A percentile compares a stretch with the other conserved stretches of the same genome.
phyloP scores from a whole-genome alignment of 345 rosid species.

The Diplotaxis tenuifolia region DNA sequence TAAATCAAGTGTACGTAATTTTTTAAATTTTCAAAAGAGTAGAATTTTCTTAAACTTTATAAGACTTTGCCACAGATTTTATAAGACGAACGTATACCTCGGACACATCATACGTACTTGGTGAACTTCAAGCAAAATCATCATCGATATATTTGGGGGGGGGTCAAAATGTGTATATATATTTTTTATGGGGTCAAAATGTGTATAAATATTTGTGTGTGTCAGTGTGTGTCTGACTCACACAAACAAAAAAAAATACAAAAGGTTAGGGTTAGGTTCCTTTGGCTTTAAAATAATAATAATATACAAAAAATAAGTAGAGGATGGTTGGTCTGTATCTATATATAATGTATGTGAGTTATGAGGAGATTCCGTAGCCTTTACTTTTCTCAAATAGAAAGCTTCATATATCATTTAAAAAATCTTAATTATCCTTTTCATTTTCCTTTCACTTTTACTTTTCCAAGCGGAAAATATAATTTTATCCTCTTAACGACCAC shows the following conservation, averaged over 20 bases:
- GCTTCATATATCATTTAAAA: slow-evolving; percentile 17
- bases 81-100: slow-evolving; percentile 9
- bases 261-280: slow-evolving; percentile 25
- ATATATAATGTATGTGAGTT: not conserved
- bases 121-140: slow-evolving; percentile 12
- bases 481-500: slow-evolving; percentile 28
- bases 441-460: not conserved
- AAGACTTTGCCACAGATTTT: not conserved
- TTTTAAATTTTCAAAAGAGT: not conserved
- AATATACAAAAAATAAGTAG: too few species aligned
- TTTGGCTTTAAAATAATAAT: too few species aligned
- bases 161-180: too few species aligned
- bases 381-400: slow-evolving; percentile 32
- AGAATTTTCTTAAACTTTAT: not conserved
- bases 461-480: slow-evolving; percentile 1
- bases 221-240: slow-evolving; percentile 7
- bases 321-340: slow-evolving; percentile 25
- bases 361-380: slow-evolving; percentile 32
- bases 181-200: too few species aligned
- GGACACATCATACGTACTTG: slow-evolving; percentile 4
- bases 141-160: too few species aligned
- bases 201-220: not conserved
- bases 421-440: slow-evolving; percentile 9
- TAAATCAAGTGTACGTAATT: not conserved
- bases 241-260: slow-evolving; percentile 3